A percentile compares a stretch with the other conserved stretches of the same genome.
Evolutionary conservation across 805 yeast species (phyloP).

Genomic region (Candida saitoana): DNA sequence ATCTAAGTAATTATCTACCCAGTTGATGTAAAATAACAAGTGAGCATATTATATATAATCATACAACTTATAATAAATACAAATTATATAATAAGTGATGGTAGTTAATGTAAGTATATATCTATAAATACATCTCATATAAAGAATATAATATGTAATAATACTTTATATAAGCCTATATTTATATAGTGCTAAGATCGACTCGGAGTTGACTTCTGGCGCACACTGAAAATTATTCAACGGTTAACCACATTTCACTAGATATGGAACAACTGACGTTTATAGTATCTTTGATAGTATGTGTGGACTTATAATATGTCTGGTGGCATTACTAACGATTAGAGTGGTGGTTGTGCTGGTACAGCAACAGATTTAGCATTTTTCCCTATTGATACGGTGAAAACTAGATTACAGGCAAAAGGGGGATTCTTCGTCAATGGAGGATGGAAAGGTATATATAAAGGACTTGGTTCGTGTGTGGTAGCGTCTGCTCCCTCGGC

Average conservation of each 20-base stretch:
- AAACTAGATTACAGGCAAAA: conserved; percentile 90
- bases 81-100: too few species aligned
- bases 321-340: background rate
- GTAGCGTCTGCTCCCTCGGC: conserved; percentile 88
- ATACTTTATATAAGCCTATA: too few species aligned
- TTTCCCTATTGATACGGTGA: conserved; percentile 93
- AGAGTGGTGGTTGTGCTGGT: conserved; percentile 94
- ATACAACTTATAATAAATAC: too few species aligned
- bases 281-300: conserved; percentile 4
- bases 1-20: conserved; percentile 20
- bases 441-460: conserved; percentile 86
- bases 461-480: conserved; percentile 90
- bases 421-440: conserved; percentile 94
- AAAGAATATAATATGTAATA: too few species aligned
- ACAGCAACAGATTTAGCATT: conserved; percentile 91
- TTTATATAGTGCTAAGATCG: too few species aligned
- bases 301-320: too few species aligned
- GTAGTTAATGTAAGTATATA: too few species aligned
- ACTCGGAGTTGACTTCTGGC: background rate
- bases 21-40: too few species aligned
- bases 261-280: conserved; percentile 6
- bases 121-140: too few species aligned
- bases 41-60: too few species aligned
- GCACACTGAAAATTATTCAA: too few species aligned
- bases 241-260: background rate